A percentile compares a stretch with the other conserved stretches of the same genome.
These are phyloP conservation scores for Apiospora malaysiana DNA, from an alignment of 2,329 filamentous ascomycete genomes.

Conservation along the genomic window DNA sequence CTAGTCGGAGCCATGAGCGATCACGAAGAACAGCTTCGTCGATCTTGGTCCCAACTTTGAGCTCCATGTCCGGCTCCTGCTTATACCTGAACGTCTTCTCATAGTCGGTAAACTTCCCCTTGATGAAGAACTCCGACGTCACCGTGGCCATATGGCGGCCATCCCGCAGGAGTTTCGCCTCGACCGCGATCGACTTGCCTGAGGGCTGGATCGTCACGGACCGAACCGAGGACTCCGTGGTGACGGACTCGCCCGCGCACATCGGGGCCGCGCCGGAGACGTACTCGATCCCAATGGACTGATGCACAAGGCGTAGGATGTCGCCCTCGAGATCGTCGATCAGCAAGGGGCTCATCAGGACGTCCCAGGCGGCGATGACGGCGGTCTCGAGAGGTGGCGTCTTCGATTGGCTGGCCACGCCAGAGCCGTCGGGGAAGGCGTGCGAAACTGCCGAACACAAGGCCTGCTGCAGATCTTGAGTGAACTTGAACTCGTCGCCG, in stretches of 20 bases:
- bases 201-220: conserved; percentile 97
- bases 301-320: conserved; percentile 90
- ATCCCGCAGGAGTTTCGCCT: conserved; percentile 87
- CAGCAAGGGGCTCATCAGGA: conserved; percentile 99
- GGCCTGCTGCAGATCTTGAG: conserved; percentile 84
- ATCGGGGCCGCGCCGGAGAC: conserved; percentile 90
- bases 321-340: conserved; percentile 94
- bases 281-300: conserved; percentile 98
- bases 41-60: conserved; percentile 84
- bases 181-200: conserved; percentile 99
- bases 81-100: conserved; percentile 96
- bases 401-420: conserved; percentile 90
- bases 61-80: conserved; percentile 90
- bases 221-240: conserved; percentile 94
- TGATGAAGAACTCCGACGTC: conserved; percentile 96
- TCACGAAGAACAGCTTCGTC: conserved; percentile 92
- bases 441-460: conserved; percentile 44
- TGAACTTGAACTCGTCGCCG: conserved; percentile 56
- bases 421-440: conserved; percentile 73
- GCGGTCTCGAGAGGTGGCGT: conserved; percentile 97
- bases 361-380: conserved; percentile 96
- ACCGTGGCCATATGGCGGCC: conserved; percentile 94
- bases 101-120: conserved; percentile 88
- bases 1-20: conserved; percentile 96
- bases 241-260: conserved; percentile 91